These are phyloP conservation scores for Lathyrus oleraceus DNA, from an alignment of 306 rosid species.

Conservation along the genomic window DNA sequence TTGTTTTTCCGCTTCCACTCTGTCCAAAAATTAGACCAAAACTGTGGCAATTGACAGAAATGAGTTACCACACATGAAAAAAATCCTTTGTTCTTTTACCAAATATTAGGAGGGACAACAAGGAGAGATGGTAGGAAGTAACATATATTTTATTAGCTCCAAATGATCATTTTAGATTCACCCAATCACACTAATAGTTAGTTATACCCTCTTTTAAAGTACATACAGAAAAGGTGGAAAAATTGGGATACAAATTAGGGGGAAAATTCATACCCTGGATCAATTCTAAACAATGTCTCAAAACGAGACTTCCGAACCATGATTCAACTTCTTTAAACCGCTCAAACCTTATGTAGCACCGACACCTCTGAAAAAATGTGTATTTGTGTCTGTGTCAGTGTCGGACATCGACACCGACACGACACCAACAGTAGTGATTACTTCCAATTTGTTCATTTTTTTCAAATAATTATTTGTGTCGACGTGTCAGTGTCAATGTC, in stretches of 20 bases:
- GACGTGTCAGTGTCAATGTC: no score
- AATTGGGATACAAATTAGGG: neutral
- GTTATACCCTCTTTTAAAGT: conserved; percentile 5
- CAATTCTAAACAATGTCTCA: neutral
- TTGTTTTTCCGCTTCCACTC: conserved; percentile 96
- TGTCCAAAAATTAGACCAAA: conserved; percentile 84
- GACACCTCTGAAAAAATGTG: no score
- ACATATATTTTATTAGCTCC: conserved; percentile 13
- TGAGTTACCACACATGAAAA: conserved; percentile 30
- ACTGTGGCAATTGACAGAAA: conserved; percentile 51
- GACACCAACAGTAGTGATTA: no score
- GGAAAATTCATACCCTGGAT: neutral
- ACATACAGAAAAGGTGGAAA: neutral
- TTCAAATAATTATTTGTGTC: no score
- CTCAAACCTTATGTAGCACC: neutral
- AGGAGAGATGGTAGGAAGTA: neutral
- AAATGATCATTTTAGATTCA: conserved; percentile 2
- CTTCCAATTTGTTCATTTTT: no score
- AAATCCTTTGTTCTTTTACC: conserved; percentile 1
- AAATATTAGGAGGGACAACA: neutral
- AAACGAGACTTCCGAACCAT: neutral
- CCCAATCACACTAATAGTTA: neutral
- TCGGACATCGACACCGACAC: no score
- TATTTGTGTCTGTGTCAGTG: no score
- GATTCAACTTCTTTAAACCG: neutral